Conservation (phyloP, 768 basidiomycete genomes). For the Tephrocybe sp. region DNA sequence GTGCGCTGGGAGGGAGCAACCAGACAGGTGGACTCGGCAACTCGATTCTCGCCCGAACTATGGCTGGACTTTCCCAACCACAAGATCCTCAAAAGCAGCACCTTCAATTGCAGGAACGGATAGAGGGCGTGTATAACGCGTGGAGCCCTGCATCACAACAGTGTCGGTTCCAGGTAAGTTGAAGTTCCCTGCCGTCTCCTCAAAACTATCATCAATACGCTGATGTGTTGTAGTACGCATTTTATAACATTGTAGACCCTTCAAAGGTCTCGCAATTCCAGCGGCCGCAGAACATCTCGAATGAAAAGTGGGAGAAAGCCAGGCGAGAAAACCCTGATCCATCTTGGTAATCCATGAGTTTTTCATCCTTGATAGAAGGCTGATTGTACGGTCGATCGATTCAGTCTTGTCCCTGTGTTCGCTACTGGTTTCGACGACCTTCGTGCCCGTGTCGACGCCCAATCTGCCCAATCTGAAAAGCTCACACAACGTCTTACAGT, state of each 20-base stretch:
- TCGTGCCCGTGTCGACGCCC: constrained; percentile 74
- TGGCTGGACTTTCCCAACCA: constrained; percentile 36
- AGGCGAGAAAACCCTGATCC: constrained; percentile 80
- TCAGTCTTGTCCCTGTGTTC: constrained; percentile 74
- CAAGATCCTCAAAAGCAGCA: constrained; percentile 64
- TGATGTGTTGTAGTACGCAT: constrained; percentile 54
- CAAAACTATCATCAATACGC: not conserved
- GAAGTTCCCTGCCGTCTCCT: no score
- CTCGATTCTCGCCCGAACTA: constrained; percentile 36
- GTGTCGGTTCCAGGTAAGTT: constrained; percentile 77
- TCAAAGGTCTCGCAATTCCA: constrained; percentile 61
- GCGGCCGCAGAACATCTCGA: constrained; percentile 68
- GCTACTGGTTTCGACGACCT: constrained; percentile 83
- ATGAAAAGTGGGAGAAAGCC: constrained; percentile 81
- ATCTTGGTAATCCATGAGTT: constrained; percentile 53
- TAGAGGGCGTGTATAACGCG: constrained; percentile 62
- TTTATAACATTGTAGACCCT: constrained; percentile 83
- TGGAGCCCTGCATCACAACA: constrained; percentile 69
- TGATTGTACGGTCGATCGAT: not conserved
- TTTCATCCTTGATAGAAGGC: not conserved
- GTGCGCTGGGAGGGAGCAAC: constrained; percentile 32
- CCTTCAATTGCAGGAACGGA: constrained; percentile 47
- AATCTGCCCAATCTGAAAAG: constrained; percentile 58
- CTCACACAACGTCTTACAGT: constrained; percentile 70
- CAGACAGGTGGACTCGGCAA: constrained; percentile 22